Evolutionary conservation across 2,329 filamentous ascomycete species (phyloP), one percentile per base, ranked within the genome.

Genomic region (Fusarium sp.): DNA sequence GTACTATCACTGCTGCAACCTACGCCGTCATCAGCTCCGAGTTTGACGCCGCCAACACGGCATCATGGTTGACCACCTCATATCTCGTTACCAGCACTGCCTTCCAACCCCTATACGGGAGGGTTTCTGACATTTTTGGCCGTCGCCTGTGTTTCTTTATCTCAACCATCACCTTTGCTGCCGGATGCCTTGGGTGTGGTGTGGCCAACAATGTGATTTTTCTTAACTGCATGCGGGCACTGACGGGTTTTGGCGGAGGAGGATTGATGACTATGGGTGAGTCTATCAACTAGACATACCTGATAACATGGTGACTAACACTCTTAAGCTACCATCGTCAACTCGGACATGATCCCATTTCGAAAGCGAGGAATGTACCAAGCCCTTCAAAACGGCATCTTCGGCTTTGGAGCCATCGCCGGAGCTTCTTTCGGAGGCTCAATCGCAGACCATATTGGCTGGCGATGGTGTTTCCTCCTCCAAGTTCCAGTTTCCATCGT

Each of bases 1-100:
- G 91, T 4, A 95, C 93, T 0, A 87, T 95, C 66, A 95, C 93
- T 79, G 92, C 92, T 0, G 91, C 92, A 2, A 93, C 91, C 2
- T 93, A 95, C 79, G 91, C 92, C 4, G 90, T 93, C 63, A 94
- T 94, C 73, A 92, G 91, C 54, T 94, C 92, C n/a, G 89, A 93
- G 75, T 94, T 94, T 78, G 86, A 90, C 72, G 89, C 92, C 4
- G 91, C 92, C 13, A 94, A 94, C 78, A 90, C 90, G 13, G 92
- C 93, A 2, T 94, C 92, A 0, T 95, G 93, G 93, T 84, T 94
- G 25, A 93, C 92, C 1, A 95, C 92, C 0, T 90, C 92, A 0
- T 94, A 94, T 77, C 85, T 94, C 25, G 85, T 94, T 67, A 94
- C 92, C 0, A 91, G 89, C 7, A 94, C 92, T 1, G 91, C 92